Conservation (phyloP, 73 alveolate genomes). For the Paramecium primaurelia region DNA sequence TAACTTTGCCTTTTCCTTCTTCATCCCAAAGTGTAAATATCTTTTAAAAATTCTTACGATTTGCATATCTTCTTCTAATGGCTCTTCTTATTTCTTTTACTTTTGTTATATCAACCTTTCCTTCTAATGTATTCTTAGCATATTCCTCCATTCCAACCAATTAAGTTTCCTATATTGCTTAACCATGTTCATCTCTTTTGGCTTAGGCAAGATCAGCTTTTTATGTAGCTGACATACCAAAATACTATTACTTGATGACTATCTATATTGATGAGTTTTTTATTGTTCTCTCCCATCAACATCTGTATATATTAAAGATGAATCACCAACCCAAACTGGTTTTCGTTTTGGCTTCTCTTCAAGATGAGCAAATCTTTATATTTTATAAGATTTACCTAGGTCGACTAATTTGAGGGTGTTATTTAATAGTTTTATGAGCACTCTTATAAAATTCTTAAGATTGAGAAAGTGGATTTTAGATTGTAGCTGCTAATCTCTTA, state of each 20-base stretch:
- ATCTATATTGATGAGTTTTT: background rate
- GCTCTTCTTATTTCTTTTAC: conserved; percentile 92
- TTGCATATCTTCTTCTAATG: conserved; percentile 90
- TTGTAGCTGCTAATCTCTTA: conserved; percentile 39
- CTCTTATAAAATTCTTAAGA: conserved; percentile 24
- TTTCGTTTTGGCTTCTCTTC: conserved; percentile 52
- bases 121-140: conserved; percentile 81
- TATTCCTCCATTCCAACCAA: conserved; percentile 77
- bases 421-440: background rate
- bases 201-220: conserved; percentile 6
- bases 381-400: background rate
- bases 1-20: conserved; percentile 56
- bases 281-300: background rate
- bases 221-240: background rate
- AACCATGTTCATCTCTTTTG: conserved; percentile 68
- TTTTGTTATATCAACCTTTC: conserved; percentile 87
- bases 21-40: conserved; percentile 94
- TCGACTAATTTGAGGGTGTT: background rate
- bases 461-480: conserved; percentile 38
- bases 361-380: conserved; percentile 41
- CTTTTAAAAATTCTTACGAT: conserved; percentile 81
- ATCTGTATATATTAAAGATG: conserved; percentile 25
- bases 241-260: background rate
- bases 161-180: conserved; percentile 83
- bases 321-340: conserved; percentile 61